phyloP scores from a whole-genome alignment of 2,329 filamentous ascomycete genomes.

The Aspergillus sp. region DNA sequence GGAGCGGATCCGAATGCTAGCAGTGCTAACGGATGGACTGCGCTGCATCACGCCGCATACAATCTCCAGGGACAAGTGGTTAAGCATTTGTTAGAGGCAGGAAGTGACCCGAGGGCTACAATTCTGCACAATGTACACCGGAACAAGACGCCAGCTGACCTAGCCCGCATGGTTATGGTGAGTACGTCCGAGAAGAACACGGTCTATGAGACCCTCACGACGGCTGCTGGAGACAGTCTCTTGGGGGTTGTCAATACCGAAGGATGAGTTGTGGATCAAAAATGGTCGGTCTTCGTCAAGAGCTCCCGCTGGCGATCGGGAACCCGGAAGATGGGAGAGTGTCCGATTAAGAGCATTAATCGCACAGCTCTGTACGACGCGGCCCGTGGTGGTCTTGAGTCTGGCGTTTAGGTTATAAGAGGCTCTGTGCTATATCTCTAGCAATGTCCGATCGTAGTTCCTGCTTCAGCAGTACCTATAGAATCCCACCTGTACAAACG shows the following conservation, averaged over 20 bases:
- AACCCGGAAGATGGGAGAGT: not conserved
- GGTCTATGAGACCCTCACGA: not conserved
- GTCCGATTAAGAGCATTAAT: not conserved
- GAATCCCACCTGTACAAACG: too few species aligned
- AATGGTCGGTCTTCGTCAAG: not conserved
- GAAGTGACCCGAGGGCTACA: not conserved
- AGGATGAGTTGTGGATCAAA: not conserved
- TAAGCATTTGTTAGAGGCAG: not conserved
- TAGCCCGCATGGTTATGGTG: not conserved
- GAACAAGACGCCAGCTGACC: not conserved
- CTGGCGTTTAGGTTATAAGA: not conserved
- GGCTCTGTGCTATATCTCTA: too few species aligned
- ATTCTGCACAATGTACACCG: not conserved
- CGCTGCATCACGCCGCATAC: not conserved
- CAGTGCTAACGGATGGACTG: not conserved
- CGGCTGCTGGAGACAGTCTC: not conserved
- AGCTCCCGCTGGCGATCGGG: not conserved
- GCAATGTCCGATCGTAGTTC: too few species aligned
- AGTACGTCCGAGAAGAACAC: not conserved
- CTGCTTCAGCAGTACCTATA: too few species aligned
- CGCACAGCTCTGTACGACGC: not conserved
- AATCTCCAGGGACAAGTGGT: not conserved
- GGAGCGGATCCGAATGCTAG: not conserved
- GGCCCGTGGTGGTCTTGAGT: not conserved
- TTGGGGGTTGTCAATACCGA: not conserved